Conservation (phyloP, 2,329 filamentous ascomycete species). For the Aspergillus cejpii region DNA sequence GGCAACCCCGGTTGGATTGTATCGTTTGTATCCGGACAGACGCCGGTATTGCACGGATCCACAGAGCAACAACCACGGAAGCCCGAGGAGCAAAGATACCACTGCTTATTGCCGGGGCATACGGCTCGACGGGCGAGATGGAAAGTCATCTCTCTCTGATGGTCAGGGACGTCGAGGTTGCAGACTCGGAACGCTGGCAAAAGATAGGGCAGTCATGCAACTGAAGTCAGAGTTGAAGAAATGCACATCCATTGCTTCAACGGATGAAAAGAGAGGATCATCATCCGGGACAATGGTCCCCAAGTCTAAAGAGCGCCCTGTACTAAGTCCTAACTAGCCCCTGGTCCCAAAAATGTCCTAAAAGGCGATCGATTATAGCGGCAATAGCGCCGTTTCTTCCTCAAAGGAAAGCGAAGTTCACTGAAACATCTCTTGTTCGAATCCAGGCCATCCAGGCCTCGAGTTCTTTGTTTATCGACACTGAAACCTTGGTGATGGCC, state of each 20-base stretch:
- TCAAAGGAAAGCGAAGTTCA: not conserved
- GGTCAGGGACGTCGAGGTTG: not conserved
- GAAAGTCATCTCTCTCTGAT: slow-evolving; percentile 5
- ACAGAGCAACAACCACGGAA: slow-evolving; percentile 31
- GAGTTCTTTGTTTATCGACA: not conserved
- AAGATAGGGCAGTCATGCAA: not conserved
- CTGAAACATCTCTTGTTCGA: not conserved
- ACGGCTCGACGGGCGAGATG: slow-evolving; percentile 8
- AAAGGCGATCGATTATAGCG: too few species aligned
- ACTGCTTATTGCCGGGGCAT: slow-evolving; percentile 19
- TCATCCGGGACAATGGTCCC: not conserved
- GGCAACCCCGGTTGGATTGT: too few species aligned
- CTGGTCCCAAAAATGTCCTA: too few species aligned
- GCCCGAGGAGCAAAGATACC: slow-evolving; percentile 24
- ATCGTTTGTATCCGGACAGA: slow-evolving; percentile 23
- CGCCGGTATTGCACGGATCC: slow-evolving; percentile 26
- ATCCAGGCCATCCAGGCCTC: not conserved
- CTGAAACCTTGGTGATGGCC: not conserved
- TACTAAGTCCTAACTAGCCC: too few species aligned
- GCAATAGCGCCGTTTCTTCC: not conserved
- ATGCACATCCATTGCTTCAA: not conserved
- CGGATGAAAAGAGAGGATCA: not conserved
- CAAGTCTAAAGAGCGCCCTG: not conserved
- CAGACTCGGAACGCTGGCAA: not conserved
- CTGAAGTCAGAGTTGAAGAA: not conserved